Conservation (phyloP, 2,329 filamentous ascomycete genomes). For the Fusarium sp. region DNA sequence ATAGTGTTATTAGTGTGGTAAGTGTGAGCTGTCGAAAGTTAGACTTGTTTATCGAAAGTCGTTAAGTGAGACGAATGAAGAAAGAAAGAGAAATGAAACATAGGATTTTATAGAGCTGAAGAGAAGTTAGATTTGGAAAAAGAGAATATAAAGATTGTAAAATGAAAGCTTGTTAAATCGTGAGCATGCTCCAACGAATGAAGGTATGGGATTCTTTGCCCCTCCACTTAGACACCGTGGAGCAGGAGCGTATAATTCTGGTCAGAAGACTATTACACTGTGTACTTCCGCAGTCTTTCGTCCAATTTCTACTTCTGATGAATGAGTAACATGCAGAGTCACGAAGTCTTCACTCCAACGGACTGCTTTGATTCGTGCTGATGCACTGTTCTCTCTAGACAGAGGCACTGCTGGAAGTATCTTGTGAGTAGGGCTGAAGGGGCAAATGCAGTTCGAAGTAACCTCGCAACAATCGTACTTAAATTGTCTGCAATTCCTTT, state of each 20-base stretch:
- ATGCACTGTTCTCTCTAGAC: neutral
- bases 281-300: neutral
- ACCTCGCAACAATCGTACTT: fast-evolving
- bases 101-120: neutral
- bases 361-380: neutral
- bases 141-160: neutral
- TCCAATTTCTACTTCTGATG: neutral
- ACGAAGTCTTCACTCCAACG: fast-evolving
- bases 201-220: too few relatives aligned
- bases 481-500: neutral
- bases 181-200: neutral
- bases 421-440: neutral
- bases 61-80: neutral
- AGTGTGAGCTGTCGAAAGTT: neutral
- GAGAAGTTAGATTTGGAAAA: too few relatives aligned
- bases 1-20: fast-evolving
- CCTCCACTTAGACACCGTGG: too few relatives aligned
- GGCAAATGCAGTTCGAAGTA: neutral
- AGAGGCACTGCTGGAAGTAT: neutral
- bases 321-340: neutral
- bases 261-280: too few relatives aligned
- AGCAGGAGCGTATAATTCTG: too few relatives aligned
- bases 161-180: neutral
- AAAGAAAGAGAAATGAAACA: too few relatives aligned
- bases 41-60: neutral